These are phyloP conservation scores for Aspergillus phoenicis DNA, from an alignment of 2,329 filamentous ascomycete species.

Conservation along the genomic window DNA sequence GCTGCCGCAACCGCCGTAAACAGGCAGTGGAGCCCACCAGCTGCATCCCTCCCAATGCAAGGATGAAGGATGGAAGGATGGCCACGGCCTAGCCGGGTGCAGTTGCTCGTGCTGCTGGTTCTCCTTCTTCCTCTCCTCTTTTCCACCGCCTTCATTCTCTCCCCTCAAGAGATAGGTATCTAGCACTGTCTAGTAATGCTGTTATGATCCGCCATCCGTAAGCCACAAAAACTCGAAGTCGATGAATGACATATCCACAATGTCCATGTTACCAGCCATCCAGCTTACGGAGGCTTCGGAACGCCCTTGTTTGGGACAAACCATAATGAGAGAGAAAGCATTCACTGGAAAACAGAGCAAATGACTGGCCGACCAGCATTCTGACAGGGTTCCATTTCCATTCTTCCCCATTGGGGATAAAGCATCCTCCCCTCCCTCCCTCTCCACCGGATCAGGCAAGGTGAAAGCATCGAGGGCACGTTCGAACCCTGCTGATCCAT, in stretches of 20 bases:
- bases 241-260: not conserved
- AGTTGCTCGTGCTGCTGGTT: too few species aligned
- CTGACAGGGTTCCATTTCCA: slow-evolving; percentile 1
- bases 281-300: not conserved
- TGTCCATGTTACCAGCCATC: not conserved
- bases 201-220: too few species aligned
- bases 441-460: slow-evolving; percentile 12
- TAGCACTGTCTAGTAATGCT: not conserved
- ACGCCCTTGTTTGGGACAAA: not conserved
- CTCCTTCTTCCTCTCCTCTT: too few species aligned
- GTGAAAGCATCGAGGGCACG: slow-evolving; percentile 2
- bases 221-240: not conserved
- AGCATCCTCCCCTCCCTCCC: not conserved
- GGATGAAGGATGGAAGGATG: not conserved
- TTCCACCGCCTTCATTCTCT: not conserved
- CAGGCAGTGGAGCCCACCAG: slow-evolving; percentile 16
- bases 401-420: slow-evolving; percentile 1
- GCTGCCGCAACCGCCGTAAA: slow-evolving; percentile 17
- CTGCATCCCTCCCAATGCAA: not conserved
- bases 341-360: not conserved
- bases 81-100: not conserved
- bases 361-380: not conserved
- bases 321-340: not conserved
- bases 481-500: slow-evolving; percentile 1
- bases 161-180: not conserved